Evolutionary conservation across 805 yeast species (phyloP).

Genomic region (Torulaspora quercuum): DNA sequence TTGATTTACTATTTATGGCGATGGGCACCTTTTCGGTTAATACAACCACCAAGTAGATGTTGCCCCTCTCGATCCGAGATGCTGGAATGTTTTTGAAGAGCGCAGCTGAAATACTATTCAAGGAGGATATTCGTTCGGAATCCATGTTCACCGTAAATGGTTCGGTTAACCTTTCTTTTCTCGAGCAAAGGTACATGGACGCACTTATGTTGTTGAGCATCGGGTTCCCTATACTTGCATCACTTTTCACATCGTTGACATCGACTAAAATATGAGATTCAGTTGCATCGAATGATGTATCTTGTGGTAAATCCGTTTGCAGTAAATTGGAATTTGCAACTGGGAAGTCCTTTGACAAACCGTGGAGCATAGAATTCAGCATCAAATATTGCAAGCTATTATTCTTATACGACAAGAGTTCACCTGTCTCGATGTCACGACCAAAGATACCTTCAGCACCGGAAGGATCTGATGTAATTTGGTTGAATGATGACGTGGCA

Average conservation of each 20-base stretch:
- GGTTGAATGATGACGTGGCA: constrained; percentile 12
- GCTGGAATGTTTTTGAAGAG: constrained; percentile 69
- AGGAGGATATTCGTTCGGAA: constrained; percentile 52
- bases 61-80: constrained; percentile 53
- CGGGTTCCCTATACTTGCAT: constrained; percentile 57
- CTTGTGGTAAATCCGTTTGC: constrained; percentile 45
- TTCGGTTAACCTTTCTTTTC: constrained; percentile 65
- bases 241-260: constrained; percentile 63
- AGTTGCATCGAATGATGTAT: constrained; percentile 46
- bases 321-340: constrained; percentile 36
- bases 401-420: constrained; percentile 43
- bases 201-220: constrained; percentile 65
- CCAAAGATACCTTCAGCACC: constrained; percentile 68
- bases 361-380: constrained; percentile 63
- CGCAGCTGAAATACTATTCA: constrained; percentile 74
- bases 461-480: constrained; percentile 44
- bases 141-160: constrained; percentile 68
- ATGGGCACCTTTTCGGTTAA: constrained; percentile 59
- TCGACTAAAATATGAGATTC: constrained; percentile 68
- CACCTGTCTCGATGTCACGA: constrained; percentile 59
- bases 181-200: constrained; percentile 64
- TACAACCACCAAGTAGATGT: constrained; percentile 72
- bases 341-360: constrained; percentile 72
- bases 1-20: constrained; percentile 38
- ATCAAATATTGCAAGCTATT: constrained; percentile 59